Evolutionary conservation across 2,329 filamentous ascomycete species (phyloP), one percentile per base, ranked within the genome.

Genomic region (Sclerotinia nivalis): DNA sequence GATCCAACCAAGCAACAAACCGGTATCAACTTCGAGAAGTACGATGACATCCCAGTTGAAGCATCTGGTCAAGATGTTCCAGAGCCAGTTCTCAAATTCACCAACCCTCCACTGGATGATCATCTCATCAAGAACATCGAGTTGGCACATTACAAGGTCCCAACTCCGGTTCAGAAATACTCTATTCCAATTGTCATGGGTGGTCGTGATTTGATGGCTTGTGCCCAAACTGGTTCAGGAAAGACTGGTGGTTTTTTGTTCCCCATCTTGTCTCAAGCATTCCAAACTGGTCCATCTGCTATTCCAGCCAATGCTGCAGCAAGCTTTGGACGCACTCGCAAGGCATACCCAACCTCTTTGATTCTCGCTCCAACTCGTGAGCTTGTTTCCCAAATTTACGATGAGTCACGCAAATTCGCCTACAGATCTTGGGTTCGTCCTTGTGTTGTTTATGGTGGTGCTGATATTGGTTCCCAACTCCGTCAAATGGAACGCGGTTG

Each of bases 181-280:
- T 98, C 96, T 5, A 97, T 99, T 70, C 96, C 96, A 75, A 99
- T 99, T 78, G 96, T 99, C 80, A 97, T 97, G 92, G 91, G 90
- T 77, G 96, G 96, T 74, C 93, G 96, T 83, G 96, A 99, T 83
- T 86, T 99, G 80, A 99, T 99, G 96, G 96, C 96, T 82, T 99
- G 96, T 86, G 96, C 96, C 78, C 96, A 99, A 87, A 99, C 96
- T 77, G 96, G 95, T 90, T 99, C 96, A 79, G 96, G 96, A 87
- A 99, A 99, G 89, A 99, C 96, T 81, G 96, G 96, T 86, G 96
- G 96, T 87, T 99, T 99, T 89, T 86, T 99, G 74, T 99, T 99
- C 87, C 96, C 96, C 71, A 98, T 99, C 75, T 88, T 99, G 65
- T 97, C 96, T n/a, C 95, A 99, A 84, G 93, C 95, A 68, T 98